Evolutionary conservation across 2,329 filamentous ascomycete species (phyloP).

Genomic region (Emmonsia crescens): DNA sequence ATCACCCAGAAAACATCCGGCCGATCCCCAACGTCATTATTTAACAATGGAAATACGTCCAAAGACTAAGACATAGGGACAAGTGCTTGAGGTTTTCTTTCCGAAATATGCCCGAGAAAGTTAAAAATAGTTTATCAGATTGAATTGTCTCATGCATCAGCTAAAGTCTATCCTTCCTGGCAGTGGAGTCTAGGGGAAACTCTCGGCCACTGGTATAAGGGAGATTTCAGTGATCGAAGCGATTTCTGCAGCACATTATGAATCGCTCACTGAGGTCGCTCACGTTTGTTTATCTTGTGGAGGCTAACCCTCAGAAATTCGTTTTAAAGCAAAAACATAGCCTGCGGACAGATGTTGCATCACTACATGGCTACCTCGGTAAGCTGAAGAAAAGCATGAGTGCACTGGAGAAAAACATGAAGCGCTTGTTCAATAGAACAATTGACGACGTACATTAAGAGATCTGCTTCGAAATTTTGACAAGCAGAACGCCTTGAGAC

Average conservation of each 20-base stretch:
- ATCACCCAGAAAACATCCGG: neutral
- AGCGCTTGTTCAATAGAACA: neutral
- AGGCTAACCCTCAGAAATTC: neutral
- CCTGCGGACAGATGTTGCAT: neutral
- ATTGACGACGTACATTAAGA: constrained; percentile 7
- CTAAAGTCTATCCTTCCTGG: neutral
- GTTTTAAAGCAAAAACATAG: neutral
- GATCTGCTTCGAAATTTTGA: constrained; percentile 56
- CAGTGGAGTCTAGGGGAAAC: neutral
- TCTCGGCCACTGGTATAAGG: neutral
- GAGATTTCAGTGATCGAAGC: neutral
- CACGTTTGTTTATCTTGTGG: neutral
- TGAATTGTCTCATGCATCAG: neutral
- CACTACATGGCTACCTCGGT: neutral
- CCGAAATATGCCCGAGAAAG: neutral
- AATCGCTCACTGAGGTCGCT: neutral
- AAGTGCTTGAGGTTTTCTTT: neutral
- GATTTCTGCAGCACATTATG: neutral
- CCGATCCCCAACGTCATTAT: neutral
- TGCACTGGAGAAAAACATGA: neutral
- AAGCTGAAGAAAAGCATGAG: neutral
- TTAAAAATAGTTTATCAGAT: neutral
- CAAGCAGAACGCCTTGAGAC: constrained; percentile 59
- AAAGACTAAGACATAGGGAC: neutral
- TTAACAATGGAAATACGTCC: neutral